phyloP scores from a whole-genome alignment of 495 filamentous ascomycete species.

The Gamarada debralockiae region DNA sequence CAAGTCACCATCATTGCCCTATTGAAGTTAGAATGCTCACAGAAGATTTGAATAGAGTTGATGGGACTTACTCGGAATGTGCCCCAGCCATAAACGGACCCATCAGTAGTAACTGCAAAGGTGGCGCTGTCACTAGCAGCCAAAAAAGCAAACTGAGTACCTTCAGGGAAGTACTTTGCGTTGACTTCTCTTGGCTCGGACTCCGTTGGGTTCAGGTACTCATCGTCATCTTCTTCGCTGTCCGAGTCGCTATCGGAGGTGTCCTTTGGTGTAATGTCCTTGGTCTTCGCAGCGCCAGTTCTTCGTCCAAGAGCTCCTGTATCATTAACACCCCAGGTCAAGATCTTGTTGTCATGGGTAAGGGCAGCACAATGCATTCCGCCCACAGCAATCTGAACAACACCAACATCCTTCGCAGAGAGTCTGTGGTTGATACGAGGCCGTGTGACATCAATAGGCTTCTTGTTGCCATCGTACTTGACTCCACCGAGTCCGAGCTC shows the following conservation, averaged over 20 bases:
- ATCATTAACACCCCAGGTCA: constrained; percentile 73
- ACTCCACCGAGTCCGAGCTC: constrained; percentile 45
- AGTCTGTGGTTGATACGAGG: constrained; percentile 48
- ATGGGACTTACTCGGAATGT: constrained; percentile 54
- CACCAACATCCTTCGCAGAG: constrained; percentile 51
- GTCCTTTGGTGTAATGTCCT: constrained; percentile 40
- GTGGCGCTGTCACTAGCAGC: constrained; percentile 59
- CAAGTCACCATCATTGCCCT: constrained; percentile 66
- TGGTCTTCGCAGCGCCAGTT: constrained; percentile 51
- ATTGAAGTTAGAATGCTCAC: constrained; percentile 15
- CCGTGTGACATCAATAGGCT: constrained; percentile 51
- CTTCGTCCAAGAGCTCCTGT: constrained; percentile 62
- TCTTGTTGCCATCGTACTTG: constrained; percentile 20
- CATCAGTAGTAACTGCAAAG: constrained; percentile 60
- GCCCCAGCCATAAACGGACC: constrained; percentile 68
- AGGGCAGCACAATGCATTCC: constrained; percentile 66
- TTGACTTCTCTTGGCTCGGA: constrained; percentile 48
- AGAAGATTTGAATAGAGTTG: background rate
- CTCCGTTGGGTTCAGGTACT: constrained; percentile 54
- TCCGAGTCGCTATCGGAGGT: constrained; percentile 41
- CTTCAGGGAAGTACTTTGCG: constrained; percentile 46
- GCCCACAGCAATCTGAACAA: constrained; percentile 60
- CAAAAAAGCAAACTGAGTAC: constrained; percentile 53
- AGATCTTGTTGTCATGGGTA: constrained; percentile 59
- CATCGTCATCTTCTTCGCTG: constrained; percentile 42